Percentiles rank a stretch among this genome's conserved stretches.
Conservation (phyloP, 805 yeast genomes). For the Wickerhamomyces subpelliculosus region DNA sequence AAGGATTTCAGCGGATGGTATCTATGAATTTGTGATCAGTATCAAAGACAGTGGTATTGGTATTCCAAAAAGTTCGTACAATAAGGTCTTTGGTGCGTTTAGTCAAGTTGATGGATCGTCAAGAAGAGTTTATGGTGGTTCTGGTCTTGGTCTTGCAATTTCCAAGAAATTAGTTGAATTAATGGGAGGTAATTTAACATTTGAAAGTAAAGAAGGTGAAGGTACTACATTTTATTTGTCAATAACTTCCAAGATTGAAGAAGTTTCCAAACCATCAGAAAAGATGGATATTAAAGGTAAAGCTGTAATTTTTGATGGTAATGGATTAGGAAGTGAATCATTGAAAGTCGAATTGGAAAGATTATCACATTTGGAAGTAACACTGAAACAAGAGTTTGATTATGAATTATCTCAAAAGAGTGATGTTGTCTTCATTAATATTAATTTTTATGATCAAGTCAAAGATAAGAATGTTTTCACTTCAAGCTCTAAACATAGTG, state of each 20-base stretch:
- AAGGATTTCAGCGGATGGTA: constrained; percentile 18
- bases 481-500: not conserved
- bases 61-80: constrained; percentile 74
- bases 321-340: constrained; percentile 2
- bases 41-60: constrained; percentile 88
- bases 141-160: constrained; percentile 81
- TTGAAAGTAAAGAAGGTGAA: constrained; percentile 65
- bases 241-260: constrained; percentile 42
- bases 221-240: constrained; percentile 80
- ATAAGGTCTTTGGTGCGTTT: constrained; percentile 78
- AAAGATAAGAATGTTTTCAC: not conserved
- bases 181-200: constrained; percentile 91
- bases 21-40: constrained; percentile 59
- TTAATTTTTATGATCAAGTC: constrained; percentile 6
- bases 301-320: constrained; percentile 7
- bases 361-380: constrained; percentile 3
- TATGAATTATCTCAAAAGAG: not conserved
- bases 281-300: constrained; percentile 1
- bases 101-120: constrained; percentile 92
- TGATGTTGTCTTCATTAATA: constrained; percentile 6
- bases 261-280: not conserved
- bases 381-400: not conserved
- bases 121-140: constrained; percentile 84
- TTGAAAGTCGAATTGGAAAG: constrained; percentile 6
- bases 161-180: constrained; percentile 77